Percentiles rank a stretch among this genome's conserved stretches.
phyloP scores from a whole-genome alignment of 768 basidiomycete species.

The Pulveroboletus sp. region DNA sequence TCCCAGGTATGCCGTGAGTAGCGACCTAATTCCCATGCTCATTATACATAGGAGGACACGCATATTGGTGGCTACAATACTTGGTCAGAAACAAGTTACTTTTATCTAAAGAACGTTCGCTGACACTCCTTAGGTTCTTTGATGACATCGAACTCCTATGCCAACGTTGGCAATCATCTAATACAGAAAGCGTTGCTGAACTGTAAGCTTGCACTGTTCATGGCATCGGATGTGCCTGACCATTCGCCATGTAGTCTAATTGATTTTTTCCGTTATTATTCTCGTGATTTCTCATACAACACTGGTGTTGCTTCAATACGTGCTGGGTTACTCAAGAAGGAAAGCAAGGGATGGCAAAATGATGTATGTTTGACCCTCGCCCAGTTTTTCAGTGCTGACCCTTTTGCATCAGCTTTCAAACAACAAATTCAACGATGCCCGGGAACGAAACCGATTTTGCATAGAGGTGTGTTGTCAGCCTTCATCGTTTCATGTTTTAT shows the following conservation, averaged over 20 bases:
- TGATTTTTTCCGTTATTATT: conserved; percentile 97
- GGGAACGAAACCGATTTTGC: conserved; percentile 93
- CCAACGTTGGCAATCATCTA: conserved; percentile 92
- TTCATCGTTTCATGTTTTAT: not conserved
- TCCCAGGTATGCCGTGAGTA: conserved; percentile 51
- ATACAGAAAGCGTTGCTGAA: conserved; percentile 90
- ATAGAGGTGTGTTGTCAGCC: conserved; percentile 66
- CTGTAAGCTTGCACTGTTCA: conserved; percentile 50
- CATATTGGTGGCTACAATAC: conserved; percentile 80
- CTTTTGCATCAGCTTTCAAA: conserved; percentile 41
- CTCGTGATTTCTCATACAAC: conserved; percentile 90
- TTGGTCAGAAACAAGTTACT: conserved; percentile 46
- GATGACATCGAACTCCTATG: conserved; percentile 93
- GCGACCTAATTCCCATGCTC: conserved; percentile 11
- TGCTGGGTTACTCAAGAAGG: conserved; percentile 85
- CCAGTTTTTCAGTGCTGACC: conserved; percentile 4
- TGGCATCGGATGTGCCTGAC: conserved; percentile 4
- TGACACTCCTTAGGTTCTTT: conserved; percentile 67
- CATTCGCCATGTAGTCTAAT: conserved; percentile 61
- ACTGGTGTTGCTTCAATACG: conserved; percentile 90
- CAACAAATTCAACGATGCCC: conserved; percentile 59
- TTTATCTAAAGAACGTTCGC: conserved; percentile 10
- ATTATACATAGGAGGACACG: conserved; percentile 61
- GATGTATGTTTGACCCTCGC: conserved; percentile 55
- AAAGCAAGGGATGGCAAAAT: conserved; percentile 91